Evolutionary conservation across 2,329 filamentous ascomycete genomes (phyloP).

Genomic region (Scolecobasidium constrictum): DNA sequence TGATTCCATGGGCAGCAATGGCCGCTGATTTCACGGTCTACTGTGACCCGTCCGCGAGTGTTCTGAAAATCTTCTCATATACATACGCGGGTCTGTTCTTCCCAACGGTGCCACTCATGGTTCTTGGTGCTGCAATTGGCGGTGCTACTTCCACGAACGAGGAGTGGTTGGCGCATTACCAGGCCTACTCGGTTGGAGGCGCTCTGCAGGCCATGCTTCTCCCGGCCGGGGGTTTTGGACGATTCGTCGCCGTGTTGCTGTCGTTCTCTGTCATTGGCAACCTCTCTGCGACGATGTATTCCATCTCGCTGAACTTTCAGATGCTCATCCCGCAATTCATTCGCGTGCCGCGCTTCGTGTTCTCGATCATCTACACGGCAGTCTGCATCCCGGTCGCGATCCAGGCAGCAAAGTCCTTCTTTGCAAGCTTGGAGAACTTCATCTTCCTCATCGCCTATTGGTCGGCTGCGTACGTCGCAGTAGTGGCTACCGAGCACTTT

Average conservation of each 20-base stretch:
- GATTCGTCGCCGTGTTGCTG: conserved; percentile 51
- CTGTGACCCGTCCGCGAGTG: conserved; percentile 36
- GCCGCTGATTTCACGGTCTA: conserved; percentile 53
- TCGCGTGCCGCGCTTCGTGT: conserved; percentile 46
- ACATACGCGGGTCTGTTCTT: conserved; percentile 44
- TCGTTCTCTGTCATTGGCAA: conserved; percentile 49
- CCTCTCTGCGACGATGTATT: conserved; percentile 49
- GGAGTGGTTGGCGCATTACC: conserved; percentile 44
- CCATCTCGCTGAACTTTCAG: conserved; percentile 54
- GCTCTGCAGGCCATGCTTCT: conserved; percentile 49
- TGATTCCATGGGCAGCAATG: conserved; percentile 51
- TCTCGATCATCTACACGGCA: conserved; percentile 45
- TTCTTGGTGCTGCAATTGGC: conserved; percentile 52
- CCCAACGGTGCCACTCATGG: conserved; percentile 50
- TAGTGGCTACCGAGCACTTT: conserved; percentile 26
- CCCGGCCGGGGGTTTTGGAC: conserved; percentile 48
- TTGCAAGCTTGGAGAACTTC: conserved; percentile 38
- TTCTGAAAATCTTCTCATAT: conserved; percentile 25
- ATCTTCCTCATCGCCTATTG: conserved; percentile 25
- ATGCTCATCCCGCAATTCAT: conserved; percentile 47
- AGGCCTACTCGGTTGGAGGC: conserved; percentile 44
- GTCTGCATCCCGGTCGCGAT: conserved; percentile 51
- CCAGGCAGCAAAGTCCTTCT: conserved; percentile 45
- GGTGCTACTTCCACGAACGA: conserved; percentile 45
- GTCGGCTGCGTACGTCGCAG: conserved; percentile 22